A percentile compares a stretch with the other conserved stretches of the same genome.
These are phyloP conservation scores for Arabis alpina DNA, from an alignment of 345 rosid genomes.

Conservation along the genomic window DNA sequence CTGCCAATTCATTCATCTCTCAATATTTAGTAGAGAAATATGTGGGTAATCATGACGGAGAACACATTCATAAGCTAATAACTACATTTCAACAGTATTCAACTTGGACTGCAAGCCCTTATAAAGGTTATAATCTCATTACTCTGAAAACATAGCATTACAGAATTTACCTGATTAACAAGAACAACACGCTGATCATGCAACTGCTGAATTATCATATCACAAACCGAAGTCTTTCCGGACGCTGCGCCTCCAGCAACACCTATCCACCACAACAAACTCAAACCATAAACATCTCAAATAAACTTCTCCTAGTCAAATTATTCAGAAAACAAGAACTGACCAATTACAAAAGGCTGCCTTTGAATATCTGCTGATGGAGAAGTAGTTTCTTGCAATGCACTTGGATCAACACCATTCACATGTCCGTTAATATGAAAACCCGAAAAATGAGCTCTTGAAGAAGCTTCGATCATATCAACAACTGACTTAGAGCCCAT, in stretches of 20 bases:
- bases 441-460: slow-evolving; percentile 84
- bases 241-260: slow-evolving; percentile 98
- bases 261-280: slow-evolving; percentile 48
- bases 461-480: slow-evolving; percentile 87
- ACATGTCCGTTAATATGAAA: slow-evolving; percentile 55
- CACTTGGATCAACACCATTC: slow-evolving; percentile 52
- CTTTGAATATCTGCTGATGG: slow-evolving; percentile 50
- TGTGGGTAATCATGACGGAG: not conserved
- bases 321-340: slow-evolving; percentile 13
- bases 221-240: slow-evolving; percentile 96
- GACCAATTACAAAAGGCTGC: slow-evolving; percentile 90
- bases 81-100: not conserved
- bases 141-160: not conserved
- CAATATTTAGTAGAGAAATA: not conserved
- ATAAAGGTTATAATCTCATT: not conserved
- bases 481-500: slow-evolving; percentile 54
- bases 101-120: not conserved
- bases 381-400: slow-evolving; percentile 53
- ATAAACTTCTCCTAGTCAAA: not conserved
- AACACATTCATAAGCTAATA: slow-evolving; percentile 13
- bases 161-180: slow-evolving; percentile 74
- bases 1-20: slow-evolving; percentile 54
- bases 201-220: slow-evolving; percentile 95
- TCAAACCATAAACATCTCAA: slow-evolving; percentile 20
- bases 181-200: slow-evolving; percentile 97